phyloP scores from a whole-genome alignment of 2,329 filamentous ascomycete genomes.

The Xylaria arbuscula region DNA sequence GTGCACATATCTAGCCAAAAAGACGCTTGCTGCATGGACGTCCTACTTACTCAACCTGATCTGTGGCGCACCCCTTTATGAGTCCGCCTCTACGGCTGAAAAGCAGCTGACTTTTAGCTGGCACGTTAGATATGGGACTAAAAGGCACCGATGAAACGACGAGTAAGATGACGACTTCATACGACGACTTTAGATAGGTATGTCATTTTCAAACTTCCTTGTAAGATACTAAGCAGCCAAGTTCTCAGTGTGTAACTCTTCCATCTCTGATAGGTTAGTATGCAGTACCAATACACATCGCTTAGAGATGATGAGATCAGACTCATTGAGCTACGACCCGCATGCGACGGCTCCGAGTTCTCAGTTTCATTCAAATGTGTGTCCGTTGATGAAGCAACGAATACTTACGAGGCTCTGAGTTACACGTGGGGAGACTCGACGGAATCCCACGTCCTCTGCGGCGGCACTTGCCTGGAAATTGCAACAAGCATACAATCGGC shows the following conservation, averaged over 20 bases:
- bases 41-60: background rate
- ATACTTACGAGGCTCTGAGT: too few relatives aligned
- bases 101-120: background rate
- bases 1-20: background rate
- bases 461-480: too few relatives aligned
- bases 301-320: background rate
- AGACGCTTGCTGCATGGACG: background rate
- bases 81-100: constrained; percentile 1
- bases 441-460: too few relatives aligned
- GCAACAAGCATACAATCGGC: too few relatives aligned
- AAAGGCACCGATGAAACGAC: background rate
- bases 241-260: too few relatives aligned
- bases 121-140: too few relatives aligned
- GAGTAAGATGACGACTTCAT: background rate
- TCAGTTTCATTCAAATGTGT: constrained; percentile 6
- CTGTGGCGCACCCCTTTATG: background rate
- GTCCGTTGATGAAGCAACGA: too few relatives aligned
- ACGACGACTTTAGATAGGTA: background rate
- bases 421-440: too few relatives aligned
- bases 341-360: background rate
- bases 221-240: too few relatives aligned
- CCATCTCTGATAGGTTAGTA: too few relatives aligned
- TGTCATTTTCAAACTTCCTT: background rate
- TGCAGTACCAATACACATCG: background rate
- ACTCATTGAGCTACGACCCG: constrained; percentile 3